These are phyloP conservation scores for Amanita brunnescens DNA, from an alignment of 768 basidiomycete species.

Conservation along the genomic window DNA sequence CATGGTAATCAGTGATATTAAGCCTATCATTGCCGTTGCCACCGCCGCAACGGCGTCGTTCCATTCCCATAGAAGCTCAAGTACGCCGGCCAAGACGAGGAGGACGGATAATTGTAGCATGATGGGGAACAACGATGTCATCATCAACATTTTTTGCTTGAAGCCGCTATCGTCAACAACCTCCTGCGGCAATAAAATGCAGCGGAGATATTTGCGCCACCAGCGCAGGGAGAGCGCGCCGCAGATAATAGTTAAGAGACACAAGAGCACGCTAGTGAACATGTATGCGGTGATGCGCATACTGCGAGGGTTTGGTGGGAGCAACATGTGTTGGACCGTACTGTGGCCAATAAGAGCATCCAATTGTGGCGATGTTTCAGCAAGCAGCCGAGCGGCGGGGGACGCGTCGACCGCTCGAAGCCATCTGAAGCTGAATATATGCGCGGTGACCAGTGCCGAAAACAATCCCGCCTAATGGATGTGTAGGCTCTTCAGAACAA, in stretches of 20 bases:
- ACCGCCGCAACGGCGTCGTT: neutral
- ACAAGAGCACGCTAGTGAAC: neutral
- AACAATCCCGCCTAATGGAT: neutral
- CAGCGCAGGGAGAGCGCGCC: neutral
- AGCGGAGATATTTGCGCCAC: neutral
- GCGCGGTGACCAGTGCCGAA: neutral
- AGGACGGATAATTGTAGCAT: neutral
- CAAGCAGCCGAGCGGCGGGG: neutral
- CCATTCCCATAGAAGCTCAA: constrained; percentile 1
- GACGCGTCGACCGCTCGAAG: neutral
- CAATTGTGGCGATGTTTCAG: neutral
- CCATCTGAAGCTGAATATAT: neutral
- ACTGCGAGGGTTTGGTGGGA: neutral
- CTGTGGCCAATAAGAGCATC: neutral
- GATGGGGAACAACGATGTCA: neutral
- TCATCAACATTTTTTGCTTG: neutral
- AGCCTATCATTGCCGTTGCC: neutral
- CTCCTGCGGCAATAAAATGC: neutral
- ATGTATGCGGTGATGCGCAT: neutral
- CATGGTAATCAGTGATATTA: neutral
- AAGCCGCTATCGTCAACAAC: neutral
- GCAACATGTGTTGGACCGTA: neutral
- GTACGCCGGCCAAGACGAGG: neutral
- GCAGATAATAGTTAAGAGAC: neutral
- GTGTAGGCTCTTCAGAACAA: neutral